Percentiles rank a stretch among this genome's conserved stretches.
Conservation (phyloP, 1,139 yeast genomes). For the Geotrichum fermentans region DNA sequence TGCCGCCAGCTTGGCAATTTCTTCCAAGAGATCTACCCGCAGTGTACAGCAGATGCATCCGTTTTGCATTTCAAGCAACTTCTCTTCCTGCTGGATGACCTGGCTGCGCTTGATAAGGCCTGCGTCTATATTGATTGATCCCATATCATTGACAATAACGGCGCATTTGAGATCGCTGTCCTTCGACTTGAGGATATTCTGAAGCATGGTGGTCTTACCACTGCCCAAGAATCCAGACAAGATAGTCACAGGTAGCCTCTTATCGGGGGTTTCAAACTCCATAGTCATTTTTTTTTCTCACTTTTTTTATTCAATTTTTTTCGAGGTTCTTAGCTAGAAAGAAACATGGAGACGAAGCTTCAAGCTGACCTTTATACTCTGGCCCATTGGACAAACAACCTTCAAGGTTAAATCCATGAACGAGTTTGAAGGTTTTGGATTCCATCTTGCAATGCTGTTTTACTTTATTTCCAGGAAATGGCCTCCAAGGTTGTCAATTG, state of each 20-base stretch:
- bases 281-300: not conserved
- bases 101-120: constrained; percentile 40
- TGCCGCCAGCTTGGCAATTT: constrained; percentile 39
- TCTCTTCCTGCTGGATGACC: constrained; percentile 43
- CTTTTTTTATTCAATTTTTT: too few species aligned
- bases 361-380: too few species aligned
- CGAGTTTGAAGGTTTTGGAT: too few species aligned
- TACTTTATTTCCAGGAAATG: too few species aligned
- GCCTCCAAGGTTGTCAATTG: too few species aligned
- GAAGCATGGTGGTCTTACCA: constrained; percentile 47
- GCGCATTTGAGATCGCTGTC: constrained; percentile 40
- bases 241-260: constrained; percentile 40
- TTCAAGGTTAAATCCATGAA: too few species aligned
- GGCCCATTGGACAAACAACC: too few species aligned
- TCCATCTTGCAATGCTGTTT: too few species aligned
- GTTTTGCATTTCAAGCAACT: constrained; percentile 44
- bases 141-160: constrained; percentile 44
- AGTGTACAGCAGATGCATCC: constrained; percentile 49
- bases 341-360: too few species aligned
- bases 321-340: too few species aligned
- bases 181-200: constrained; percentile 39
- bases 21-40: constrained; percentile 45
- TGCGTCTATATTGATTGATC: constrained; percentile 42
- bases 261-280: not conserved
- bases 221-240: constrained; percentile 46